Evolutionary conservation across 2,329 filamentous ascomycete genomes (phyloP).

Genomic region (Fusarium sp.): DNA sequence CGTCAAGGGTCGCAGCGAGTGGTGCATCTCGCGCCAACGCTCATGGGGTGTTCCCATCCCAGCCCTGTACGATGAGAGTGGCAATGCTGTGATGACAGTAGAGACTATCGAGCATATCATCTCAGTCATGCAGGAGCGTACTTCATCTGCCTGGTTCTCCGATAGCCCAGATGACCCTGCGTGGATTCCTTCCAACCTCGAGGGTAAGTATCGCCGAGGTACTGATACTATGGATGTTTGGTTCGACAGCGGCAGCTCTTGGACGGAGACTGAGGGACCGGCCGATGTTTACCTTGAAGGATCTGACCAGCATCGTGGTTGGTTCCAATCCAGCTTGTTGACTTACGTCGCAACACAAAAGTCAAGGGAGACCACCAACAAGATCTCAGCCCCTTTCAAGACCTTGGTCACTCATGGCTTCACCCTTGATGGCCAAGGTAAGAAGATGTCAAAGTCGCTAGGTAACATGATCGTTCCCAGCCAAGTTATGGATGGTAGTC

Average conservation of each 20-base stretch:
- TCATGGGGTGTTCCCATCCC: constrained; percentile 98
- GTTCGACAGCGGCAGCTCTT: constrained; percentile 98
- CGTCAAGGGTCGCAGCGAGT: constrained; percentile 87
- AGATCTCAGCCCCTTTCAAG: constrained; percentile 75
- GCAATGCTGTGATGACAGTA: constrained; percentile 81
- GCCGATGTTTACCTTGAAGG: constrained; percentile 95
- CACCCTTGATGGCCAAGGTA: constrained; percentile 86
- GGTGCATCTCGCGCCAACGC: constrained; percentile 97
- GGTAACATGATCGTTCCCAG: constrained; percentile 86
- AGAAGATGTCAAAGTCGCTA: constrained; percentile 98
- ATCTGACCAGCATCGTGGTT: constrained; percentile 94
- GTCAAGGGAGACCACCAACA: constrained; percentile 46
- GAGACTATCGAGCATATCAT: constrained; percentile 89
- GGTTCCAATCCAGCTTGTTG: constrained; percentile 96
- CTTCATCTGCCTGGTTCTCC: constrained; percentile 95
- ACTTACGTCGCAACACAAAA: constrained; percentile 79
- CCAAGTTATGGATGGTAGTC: constrained; percentile 85
- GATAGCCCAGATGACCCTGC: constrained; percentile 78
- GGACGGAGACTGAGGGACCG: constrained; percentile 69
- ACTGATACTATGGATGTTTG: constrained; percentile 99
- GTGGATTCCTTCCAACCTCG: constrained; percentile 78
- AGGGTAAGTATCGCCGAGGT: constrained; percentile 74
- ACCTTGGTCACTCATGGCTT: constrained; percentile 96
- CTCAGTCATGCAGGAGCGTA: constrained; percentile 76
- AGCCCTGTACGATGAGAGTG: constrained; percentile 79